Evolutionary conservation across 1,284 basidiomycete genomes (phyloP).

Genomic region (Mycena sp.): DNA sequence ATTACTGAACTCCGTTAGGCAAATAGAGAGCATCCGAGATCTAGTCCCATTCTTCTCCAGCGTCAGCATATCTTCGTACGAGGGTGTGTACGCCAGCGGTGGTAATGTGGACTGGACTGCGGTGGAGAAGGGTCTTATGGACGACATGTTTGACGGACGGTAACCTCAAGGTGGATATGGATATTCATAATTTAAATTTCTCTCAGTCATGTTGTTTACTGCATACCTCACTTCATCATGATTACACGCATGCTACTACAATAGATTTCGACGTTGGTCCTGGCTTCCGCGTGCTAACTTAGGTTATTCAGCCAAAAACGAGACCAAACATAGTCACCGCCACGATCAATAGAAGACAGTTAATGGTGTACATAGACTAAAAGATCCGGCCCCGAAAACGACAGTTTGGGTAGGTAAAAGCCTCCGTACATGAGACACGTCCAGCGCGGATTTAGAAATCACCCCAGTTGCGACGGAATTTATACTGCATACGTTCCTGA

Average conservation of each 20-base stretch:
- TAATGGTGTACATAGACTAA: background rate
- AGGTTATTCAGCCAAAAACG: background rate
- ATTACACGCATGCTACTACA: conserved; percentile 10
- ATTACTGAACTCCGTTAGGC: conserved; percentile 70
- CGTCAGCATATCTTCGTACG: conserved; percentile 89
- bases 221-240: conserved; percentile 8
- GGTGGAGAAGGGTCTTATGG: conserved; percentile 81
- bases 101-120: conserved; percentile 88
- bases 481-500: conserved; percentile 79
- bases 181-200: conserved; percentile 21
- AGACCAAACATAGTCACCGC: background rate
- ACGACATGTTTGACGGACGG: conserved; percentile 89
- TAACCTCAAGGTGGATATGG: conserved; percentile 4
- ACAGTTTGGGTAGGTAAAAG: background rate
- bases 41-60: conserved; percentile 89
- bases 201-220: background rate
- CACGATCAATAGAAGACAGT: background rate
- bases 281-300: background rate
- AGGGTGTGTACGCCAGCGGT: conserved; percentile 84
- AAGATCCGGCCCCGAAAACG: too few relatives aligned
- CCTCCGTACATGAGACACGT: background rate
- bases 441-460: conserved; percentile 65
- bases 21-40: conserved; percentile 85
- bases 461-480: conserved; percentile 86
- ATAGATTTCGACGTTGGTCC: background rate